Evolutionary conservation across 2,329 filamentous ascomycete species (phyloP), one percentile per base, ranked within the genome.

Genomic region (Fusarium sp.): DNA sequence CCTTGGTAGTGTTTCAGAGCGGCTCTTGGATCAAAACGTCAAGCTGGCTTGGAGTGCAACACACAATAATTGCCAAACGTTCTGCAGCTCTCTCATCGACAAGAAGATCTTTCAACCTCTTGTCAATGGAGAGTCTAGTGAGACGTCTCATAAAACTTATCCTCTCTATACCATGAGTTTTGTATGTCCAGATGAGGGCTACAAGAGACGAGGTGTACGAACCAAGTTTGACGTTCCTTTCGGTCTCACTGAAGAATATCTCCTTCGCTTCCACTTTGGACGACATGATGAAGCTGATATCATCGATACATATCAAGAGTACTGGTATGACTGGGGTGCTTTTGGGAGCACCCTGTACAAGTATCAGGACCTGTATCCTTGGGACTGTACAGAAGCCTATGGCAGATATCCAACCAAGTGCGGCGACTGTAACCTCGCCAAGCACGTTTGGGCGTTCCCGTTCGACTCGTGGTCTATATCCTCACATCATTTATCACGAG

Each of bases 371-470:
- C 43, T 83, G 18, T 84, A 84, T 46, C 82, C 81, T 1, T 84
- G 82, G 82, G 82, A 84, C 58, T 84, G 82, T 68, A 84, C 82
- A 6, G 81, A 83, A 62, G 82, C 82, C 2, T 83, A 79, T 53
- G 73, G 72, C 8, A 64, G 76, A 24, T 80, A 80, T 44, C 79
- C 79, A 1, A 74, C 74, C 7, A 74, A 65, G 13, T 84, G 82
- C 59, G 78, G 79, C 16, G 57, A 68, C 5, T 84, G 82, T 67
- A 83, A 80, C 58, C 69, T 84, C 7, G 63, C 82, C 6, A 84
- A 83, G 63, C 82, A 84, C 67, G 74, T 82, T 1, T 82, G 79
- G 76, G 81, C 81, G 3, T 83, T 82, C 39, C 82, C 81, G 1
- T 83, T 82, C 55, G 82, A 83, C 60, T 77, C 81, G 4, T 83